Evolutionary conservation across 2,329 filamentous ascomycete genomes (phyloP).

Genomic region (Talaromyces amestolkiae): DNA sequence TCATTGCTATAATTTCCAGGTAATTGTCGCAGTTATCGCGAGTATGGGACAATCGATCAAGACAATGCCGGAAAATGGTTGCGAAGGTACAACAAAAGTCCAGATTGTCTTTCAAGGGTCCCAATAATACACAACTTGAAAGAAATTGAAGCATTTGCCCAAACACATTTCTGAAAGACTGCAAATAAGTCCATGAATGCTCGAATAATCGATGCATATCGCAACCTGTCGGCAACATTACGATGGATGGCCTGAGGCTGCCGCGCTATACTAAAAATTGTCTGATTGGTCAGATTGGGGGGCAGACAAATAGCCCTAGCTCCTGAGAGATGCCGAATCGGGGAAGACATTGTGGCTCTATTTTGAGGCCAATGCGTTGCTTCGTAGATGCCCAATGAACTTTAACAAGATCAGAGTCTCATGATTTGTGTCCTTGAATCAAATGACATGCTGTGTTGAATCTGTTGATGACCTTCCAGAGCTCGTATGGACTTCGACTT

Average conservation of each 20-base stretch:
- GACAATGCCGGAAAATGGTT: not conserved
- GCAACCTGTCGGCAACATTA: not conserved
- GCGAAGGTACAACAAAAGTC: not conserved
- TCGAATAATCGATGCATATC: not conserved
- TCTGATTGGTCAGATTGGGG: not conserved
- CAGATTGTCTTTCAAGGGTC: not conserved
- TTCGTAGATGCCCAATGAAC: not conserved
- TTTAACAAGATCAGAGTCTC: not conserved
- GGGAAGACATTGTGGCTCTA: not conserved
- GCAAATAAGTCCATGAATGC: not conserved
- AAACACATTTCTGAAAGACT: too few species aligned
- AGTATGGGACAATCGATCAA: not conserved
- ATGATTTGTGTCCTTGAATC: not conserved
- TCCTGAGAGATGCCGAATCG: not conserved
- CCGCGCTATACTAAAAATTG: not conserved
- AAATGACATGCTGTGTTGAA: not conserved
- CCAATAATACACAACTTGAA: not conserved
- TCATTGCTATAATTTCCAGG: not conserved
- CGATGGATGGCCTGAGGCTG: slow-evolving; percentile 3
- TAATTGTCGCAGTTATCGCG: not conserved
- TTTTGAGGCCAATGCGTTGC: not conserved
- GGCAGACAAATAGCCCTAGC: slow-evolving; percentile 1
- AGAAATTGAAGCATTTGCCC: not conserved
- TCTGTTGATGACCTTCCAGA: not conserved
- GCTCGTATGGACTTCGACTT: not conserved